Percentiles rank a stretch among this genome's conserved stretches.
phyloP scores from a whole-genome alignment of 2,329 filamentous ascomycete species.

The Fusarium algeriense region DNA sequence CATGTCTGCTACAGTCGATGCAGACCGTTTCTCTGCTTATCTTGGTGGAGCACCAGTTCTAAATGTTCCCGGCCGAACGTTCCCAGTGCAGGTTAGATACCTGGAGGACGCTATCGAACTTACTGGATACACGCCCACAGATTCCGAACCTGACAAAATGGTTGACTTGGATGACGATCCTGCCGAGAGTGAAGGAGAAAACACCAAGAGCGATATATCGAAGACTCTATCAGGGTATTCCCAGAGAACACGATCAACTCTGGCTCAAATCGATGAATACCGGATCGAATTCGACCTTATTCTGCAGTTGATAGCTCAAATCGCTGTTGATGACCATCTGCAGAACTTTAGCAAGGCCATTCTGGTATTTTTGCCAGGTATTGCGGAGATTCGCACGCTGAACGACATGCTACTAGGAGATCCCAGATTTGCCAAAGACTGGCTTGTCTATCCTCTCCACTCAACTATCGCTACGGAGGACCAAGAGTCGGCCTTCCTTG shows the following conservation, averaged over 20 bases:
- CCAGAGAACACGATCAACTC: constrained; percentile 76
- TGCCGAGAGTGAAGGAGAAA: constrained; percentile 63
- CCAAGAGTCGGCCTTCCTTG: constrained; percentile 90
- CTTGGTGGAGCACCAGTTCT: constrained; percentile 87
- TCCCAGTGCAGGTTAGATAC: constrained; percentile 88
- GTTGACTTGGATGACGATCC: constrained; percentile 74
- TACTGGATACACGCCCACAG: constrained; percentile 76
- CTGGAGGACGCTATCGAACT: constrained; percentile 93
- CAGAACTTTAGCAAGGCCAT: constrained; percentile 86
- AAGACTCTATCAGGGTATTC: constrained; percentile 81
- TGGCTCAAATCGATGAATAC: constrained; percentile 88
- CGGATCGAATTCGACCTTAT: constrained; percentile 91
- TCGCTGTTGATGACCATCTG: constrained; percentile 77
- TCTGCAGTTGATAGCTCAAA: constrained; percentile 79
- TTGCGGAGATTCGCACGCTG: constrained; percentile 89
- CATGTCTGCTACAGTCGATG: constrained; percentile 98
- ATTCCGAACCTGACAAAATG: constrained; percentile 62
- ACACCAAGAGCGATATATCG: constrained; percentile 68
- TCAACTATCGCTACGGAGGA: constrained; percentile 97
- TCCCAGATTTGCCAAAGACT: constrained; percentile 78
- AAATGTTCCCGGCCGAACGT: constrained; percentile 92
- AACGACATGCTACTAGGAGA: constrained; percentile 88
- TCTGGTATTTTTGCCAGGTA: constrained; percentile 93
- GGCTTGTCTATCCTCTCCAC: constrained; percentile 91
- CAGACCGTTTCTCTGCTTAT: constrained; percentile 90